Conservation (phyloP, 2,329 filamentous ascomycete species). For the Chalara sp. region DNA sequence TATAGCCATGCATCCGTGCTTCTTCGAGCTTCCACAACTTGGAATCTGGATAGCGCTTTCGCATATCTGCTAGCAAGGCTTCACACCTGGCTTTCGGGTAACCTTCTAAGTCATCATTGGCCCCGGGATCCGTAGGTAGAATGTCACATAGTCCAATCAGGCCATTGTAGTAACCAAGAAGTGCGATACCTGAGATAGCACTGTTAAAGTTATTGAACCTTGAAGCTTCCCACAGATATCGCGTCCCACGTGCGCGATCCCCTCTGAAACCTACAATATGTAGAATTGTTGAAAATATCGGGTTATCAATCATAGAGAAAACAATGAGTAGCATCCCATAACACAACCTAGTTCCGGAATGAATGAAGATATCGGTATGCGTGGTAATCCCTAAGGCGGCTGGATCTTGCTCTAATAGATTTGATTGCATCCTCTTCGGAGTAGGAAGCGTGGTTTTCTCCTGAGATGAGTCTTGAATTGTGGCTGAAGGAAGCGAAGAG, state of each 20-base stretch:
- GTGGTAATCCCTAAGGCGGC: constrained; percentile 61
- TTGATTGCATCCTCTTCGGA: constrained; percentile 13
- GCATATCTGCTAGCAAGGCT: constrained; percentile 66
- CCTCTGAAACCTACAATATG: constrained; percentile 88
- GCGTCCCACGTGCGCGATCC: constrained; percentile 74
- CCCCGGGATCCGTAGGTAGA: constrained; percentile 55
- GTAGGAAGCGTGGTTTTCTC: constrained; percentile 2
- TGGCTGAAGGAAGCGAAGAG: not conserved
- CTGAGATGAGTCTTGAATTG: constrained; percentile 1
- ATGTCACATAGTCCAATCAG: constrained; percentile 86
- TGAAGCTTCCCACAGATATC: constrained; percentile 86
- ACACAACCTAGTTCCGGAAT: constrained; percentile 82
- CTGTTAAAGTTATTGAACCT: constrained; percentile 85
- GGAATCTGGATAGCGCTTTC: constrained; percentile 70
- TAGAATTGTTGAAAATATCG: constrained; percentile 79
- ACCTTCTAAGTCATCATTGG: constrained; percentile 51
- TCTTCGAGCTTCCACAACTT: constrained; percentile 86
- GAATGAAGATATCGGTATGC: constrained; percentile 79
- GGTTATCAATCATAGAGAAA: constrained; percentile 81
- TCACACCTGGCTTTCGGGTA: constrained; percentile 66
- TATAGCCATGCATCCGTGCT: constrained; percentile 65
- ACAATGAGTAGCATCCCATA: constrained; percentile 81
- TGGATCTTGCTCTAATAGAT: constrained; percentile 27
- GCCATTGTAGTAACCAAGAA: constrained; percentile 84
- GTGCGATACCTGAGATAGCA: constrained; percentile 75